These are phyloP conservation scores for Dactylellina sp. DNA, from an alignment of 2,329 filamentous ascomycete genomes.

Conservation along the genomic window DNA sequence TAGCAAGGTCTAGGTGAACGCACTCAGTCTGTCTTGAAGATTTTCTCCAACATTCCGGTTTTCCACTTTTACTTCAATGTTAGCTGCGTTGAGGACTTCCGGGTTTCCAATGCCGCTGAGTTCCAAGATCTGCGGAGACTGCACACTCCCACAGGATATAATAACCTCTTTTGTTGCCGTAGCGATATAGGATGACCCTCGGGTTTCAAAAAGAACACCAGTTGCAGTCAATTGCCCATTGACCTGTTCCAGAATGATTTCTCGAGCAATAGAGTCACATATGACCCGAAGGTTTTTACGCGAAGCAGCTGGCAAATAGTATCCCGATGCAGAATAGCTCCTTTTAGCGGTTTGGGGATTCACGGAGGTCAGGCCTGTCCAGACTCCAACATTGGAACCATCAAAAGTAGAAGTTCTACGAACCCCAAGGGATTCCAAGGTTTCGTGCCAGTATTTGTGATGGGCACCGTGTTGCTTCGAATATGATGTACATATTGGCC, in stretches of 20 bases:
- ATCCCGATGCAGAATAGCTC: constrained; percentile 65
- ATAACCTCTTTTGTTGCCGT: constrained; percentile 68
- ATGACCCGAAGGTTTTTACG: constrained; percentile 67
- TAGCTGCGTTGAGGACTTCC: constrained; percentile 64
- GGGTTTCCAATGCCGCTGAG: constrained; percentile 71
- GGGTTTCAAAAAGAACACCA: constrained; percentile 65
- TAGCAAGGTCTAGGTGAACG: too few species aligned
- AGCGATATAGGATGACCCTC: constrained; percentile 60
- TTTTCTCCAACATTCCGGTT: constrained; percentile 67
- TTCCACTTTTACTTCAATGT: constrained; percentile 65
- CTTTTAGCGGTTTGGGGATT: constrained; percentile 63
- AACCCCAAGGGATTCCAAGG: constrained; percentile 63
- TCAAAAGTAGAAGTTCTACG: constrained; percentile 63
- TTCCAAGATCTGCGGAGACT: constrained; percentile 72
- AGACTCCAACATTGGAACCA: constrained; percentile 65
- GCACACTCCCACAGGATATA: constrained; percentile 70
- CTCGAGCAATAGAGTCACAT: constrained; percentile 66
- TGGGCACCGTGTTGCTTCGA: constrained; percentile 64
- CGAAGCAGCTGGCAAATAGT: constrained; percentile 63
- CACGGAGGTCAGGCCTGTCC: constrained; percentile 63
- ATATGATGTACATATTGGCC: constrained; percentile 42
- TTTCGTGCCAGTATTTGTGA: constrained; percentile 66
- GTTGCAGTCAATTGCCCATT: constrained; percentile 61
- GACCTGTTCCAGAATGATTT: constrained; percentile 65
- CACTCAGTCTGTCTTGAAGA: constrained; percentile 66